Evolutionary conservation across 352 stramenopile genomes (phyloP).

Genomic region (Pythium guiyangense): DNA sequence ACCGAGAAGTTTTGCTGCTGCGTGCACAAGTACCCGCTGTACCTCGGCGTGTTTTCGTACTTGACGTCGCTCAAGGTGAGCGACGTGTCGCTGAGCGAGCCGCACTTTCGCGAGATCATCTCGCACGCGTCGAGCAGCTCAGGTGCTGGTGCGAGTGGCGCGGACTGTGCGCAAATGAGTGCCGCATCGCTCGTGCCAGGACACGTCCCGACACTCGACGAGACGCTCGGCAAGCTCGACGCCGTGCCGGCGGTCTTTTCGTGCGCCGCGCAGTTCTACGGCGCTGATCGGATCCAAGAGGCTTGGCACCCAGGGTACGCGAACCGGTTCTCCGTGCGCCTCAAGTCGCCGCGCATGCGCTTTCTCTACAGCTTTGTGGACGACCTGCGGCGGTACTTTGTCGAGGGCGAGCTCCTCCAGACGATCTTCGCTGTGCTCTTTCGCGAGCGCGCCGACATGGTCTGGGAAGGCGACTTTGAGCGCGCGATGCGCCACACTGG

Average conservation of each 20-base stretch:
- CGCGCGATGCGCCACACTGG: constrained; percentile 23
- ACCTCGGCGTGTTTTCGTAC: constrained; percentile 67
- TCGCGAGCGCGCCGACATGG: constrained; percentile 50
- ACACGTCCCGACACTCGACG: constrained; percentile 54
- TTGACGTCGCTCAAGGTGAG: constrained; percentile 70
- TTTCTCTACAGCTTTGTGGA: constrained; percentile 82
- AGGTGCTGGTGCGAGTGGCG: background rate
- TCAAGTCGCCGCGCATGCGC: constrained; percentile 75
- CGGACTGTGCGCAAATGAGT: background rate
- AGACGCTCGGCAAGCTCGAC: constrained; percentile 52
- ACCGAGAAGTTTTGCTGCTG: constrained; percentile 70
- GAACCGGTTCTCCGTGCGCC: constrained; percentile 62
- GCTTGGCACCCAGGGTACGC: constrained; percentile 78
- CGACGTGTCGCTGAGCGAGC: constrained; percentile 56
- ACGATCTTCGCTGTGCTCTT: constrained; percentile 60
- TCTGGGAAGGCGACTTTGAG: constrained; percentile 77
- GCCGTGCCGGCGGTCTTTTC: constrained; percentile 68
- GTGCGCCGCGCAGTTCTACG: constrained; percentile 70
- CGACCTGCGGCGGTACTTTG: constrained; percentile 69
- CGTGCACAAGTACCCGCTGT: constrained; percentile 64
- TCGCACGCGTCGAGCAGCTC: constrained; percentile 29
- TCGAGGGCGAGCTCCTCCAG: constrained; percentile 59
- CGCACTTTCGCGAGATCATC: constrained; percentile 61
- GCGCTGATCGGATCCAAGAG: constrained; percentile 72
- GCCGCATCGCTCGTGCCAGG: constrained; percentile 4